Conservation (phyloP, 805 yeast genomes). For the Priceomyces fermenticarens region DNA sequence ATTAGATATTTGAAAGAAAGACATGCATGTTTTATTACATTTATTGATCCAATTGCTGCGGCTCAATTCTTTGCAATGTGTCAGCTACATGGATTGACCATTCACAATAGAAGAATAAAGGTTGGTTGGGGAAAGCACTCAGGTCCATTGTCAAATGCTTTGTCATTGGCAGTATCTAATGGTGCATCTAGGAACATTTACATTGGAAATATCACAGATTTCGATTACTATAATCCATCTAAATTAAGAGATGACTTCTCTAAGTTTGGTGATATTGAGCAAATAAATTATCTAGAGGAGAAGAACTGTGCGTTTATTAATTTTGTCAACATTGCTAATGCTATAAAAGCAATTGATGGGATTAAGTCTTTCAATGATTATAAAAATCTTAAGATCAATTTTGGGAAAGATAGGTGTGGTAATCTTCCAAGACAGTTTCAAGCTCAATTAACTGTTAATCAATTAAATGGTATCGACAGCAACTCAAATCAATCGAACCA, state of each 20-base stretch:
- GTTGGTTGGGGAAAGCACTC: conserved; percentile 99
- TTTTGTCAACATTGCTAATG: conserved; percentile 86
- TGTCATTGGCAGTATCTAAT: conserved; percentile 83
- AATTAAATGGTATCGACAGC: conserved; percentile 10
- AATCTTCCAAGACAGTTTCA: conserved; percentile 81
- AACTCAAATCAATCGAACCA: conserved; percentile 16
- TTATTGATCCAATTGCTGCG: conserved; percentile 95
- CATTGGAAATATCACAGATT: conserved; percentile 63
- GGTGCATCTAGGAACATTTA: conserved; percentile 95
- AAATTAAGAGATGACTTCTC: conserved; percentile 71
- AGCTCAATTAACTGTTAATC: conserved; percentile 18
- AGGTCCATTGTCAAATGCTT: conserved; percentile 84
- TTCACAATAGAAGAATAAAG: conserved; percentile 81
- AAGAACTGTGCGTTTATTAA: conserved; percentile 89
- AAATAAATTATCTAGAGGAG: conserved; percentile 80
- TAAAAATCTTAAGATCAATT: conserved; percentile 73
- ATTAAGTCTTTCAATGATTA: conserved; percentile 69
- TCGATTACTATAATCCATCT: conserved; percentile 49
- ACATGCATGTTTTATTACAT: conserved; percentile 91
- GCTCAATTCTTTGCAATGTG: conserved; percentile 96
- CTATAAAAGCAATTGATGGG: conserved; percentile 89
- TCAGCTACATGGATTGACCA: conserved; percentile 81
- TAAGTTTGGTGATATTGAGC: conserved; percentile 92
- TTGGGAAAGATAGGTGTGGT: conserved; percentile 95
- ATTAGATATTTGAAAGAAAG: conserved; percentile 78